Conservation (phyloP, 805 yeast genomes). For the Candida hungchunana region DNA sequence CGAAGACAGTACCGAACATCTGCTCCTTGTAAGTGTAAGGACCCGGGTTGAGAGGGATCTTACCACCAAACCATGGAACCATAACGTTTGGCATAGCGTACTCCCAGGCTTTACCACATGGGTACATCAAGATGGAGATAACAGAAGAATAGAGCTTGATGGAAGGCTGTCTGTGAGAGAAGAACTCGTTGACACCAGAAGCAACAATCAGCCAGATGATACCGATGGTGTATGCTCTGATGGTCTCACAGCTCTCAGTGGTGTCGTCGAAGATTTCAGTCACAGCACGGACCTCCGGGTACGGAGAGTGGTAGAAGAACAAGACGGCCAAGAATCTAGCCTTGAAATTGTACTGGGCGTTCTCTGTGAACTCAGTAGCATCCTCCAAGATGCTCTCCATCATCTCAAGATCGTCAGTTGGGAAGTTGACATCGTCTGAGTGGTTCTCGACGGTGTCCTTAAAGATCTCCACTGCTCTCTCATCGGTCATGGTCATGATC, state of each 20-base stretch:
- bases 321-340: constrained; percentile 8
- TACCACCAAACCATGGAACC: constrained; percentile 35
- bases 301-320: constrained; percentile 44
- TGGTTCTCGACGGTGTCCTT: constrained; percentile 37
- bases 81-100: constrained; percentile 43
- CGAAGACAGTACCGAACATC: constrained; percentile 51
- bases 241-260: constrained; percentile 44
- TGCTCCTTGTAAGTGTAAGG: constrained; percentile 65
- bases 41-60: constrained; percentile 51
- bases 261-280: constrained; percentile 50
- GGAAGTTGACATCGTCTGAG: constrained; percentile 44
- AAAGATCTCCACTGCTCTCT: constrained; percentile 24
- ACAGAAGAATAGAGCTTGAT: constrained; percentile 41
- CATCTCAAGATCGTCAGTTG: constrained; percentile 22
- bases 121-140: constrained; percentile 42
- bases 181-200: constrained; percentile 52
- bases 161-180: constrained; percentile 50
- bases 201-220: constrained; percentile 48
- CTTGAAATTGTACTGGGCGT: constrained; percentile 8
- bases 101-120: constrained; percentile 41
- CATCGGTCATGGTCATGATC: constrained; percentile 25
- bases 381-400: constrained; percentile 4
- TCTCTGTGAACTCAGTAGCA: constrained; percentile 1
- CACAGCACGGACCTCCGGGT: constrained; percentile 64
- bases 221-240: constrained; percentile 35